These are phyloP conservation scores for Rubroboletus pulcherrimus DNA, from an alignment of 768 basidiomycete species.

Conservation along the genomic window DNA sequence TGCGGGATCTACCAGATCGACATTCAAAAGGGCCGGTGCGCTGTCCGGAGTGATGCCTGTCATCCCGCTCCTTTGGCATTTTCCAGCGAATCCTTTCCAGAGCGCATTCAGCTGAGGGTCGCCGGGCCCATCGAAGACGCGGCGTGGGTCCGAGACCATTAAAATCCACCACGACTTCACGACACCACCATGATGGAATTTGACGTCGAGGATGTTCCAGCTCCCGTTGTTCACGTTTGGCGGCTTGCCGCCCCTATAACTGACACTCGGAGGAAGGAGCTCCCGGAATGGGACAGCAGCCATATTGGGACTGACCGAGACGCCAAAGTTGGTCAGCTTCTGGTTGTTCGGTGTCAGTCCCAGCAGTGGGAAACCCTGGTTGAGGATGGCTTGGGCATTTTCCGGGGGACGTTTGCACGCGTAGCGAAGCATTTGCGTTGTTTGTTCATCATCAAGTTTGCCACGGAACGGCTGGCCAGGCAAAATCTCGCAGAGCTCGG, in stretches of 20 bases:
- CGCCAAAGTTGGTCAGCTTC: slow-evolving; percentile 52
- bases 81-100: slow-evolving; percentile 50
- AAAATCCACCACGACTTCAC: slow-evolving; percentile 65
- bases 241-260: slow-evolving; percentile 47
- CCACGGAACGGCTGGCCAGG: slow-evolving; percentile 58
- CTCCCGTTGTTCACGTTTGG: slow-evolving; percentile 51
- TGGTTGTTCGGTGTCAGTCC: slow-evolving; percentile 43
- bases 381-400: slow-evolving; percentile 57
- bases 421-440: slow-evolving; percentile 62
- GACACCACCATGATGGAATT: slow-evolving; percentile 54
- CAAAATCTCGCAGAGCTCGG: slow-evolving; percentile 67
- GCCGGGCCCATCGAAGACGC: slow-evolving; percentile 35
- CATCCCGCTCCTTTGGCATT: slow-evolving; percentile 62
- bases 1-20: neutral
- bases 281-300: slow-evolving; percentile 60
- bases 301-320: slow-evolving; percentile 58
- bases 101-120: slow-evolving; percentile 35
- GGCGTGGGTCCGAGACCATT: slow-evolving; percentile 50
- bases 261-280: slow-evolving; percentile 53
- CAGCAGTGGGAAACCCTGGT: slow-evolving; percentile 53
- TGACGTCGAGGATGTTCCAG: slow-evolving; percentile 76
- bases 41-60: slow-evolving; percentile 47
- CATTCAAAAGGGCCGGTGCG: slow-evolving; percentile 37
- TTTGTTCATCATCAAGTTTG: slow-evolving; percentile 58
- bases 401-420: slow-evolving; percentile 61